phyloP scores from a whole-genome alignment of 2,329 filamentous ascomycete species.

The Epichloe sylvatica region DNA sequence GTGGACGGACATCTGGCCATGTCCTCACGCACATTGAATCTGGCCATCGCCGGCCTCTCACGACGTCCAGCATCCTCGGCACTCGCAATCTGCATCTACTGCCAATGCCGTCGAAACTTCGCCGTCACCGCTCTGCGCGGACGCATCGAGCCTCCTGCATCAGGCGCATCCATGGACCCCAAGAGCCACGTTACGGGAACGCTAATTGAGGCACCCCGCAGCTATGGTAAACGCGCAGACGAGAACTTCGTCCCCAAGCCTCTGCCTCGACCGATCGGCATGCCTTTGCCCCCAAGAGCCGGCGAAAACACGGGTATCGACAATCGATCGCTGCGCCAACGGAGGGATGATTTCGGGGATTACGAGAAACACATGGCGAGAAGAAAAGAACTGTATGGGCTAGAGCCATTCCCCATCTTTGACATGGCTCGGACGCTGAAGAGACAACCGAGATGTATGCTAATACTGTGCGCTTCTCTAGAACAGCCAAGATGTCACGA shows the following conservation, averaged over 20 bases:
- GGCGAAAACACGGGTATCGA: conserved; percentile 78
- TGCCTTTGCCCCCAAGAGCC: conserved; percentile 54
- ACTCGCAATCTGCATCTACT: conserved; percentile 31
- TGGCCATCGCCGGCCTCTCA: conserved; percentile 14
- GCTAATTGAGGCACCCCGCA: conserved; percentile 43
- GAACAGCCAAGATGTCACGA: conserved; percentile 61
- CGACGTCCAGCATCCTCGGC: conserved; percentile 11
- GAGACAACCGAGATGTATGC: conserved; percentile 2
- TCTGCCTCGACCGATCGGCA: conserved; percentile 65
- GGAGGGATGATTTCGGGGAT: conserved; percentile 66
- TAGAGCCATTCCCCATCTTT: not conserved
- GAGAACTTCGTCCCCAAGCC: conserved; percentile 43
- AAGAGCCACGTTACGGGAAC: conserved; percentile 27
- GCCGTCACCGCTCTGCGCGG: conserved; percentile 26
- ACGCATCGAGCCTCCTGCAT: conserved; percentile 20
- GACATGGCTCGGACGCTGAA: not conserved
- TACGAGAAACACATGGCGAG: conserved; percentile 71
- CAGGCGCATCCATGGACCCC: conserved; percentile 23
- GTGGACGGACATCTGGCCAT: conserved; percentile 9
- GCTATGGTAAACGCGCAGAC: conserved; percentile 41
- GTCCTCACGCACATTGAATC: conserved; percentile 19
- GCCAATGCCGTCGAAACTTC: conserved; percentile 37
- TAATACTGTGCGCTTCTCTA: conserved; percentile 18
- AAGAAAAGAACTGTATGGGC: conserved; percentile 58
- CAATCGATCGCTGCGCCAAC: conserved; percentile 49